Base-by-base conservation (phyloP, 345 rosid genomes). In the Eucalyptus lansdowneana region DNA sequence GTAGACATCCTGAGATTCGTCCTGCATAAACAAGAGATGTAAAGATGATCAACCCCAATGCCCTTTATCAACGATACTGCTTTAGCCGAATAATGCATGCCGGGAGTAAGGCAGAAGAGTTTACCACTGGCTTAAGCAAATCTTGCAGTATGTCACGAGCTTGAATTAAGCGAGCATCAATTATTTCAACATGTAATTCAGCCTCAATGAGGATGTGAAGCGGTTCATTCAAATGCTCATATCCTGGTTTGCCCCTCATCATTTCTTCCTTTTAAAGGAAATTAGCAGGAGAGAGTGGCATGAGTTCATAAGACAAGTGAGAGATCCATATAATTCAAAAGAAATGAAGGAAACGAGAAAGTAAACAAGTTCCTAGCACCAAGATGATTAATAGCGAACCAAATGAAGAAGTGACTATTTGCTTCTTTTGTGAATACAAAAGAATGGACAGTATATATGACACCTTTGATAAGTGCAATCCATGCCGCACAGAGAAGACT, bases 181-280 rank as follows among this genome's bases (percentile, higher is more conserved):
- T 94, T 88, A 98, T 95, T 91, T 98, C 99, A 88, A 96, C 95
- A 1, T 99, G 99, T 88, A 98, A 92, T 87, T 97, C 99, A 51
- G 96, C 99, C 95, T 98, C 99, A 42, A 98, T 94, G 90, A 98
- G 93, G 91, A 98, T 95, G 91, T 96, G 99, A 54, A 98, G 98
- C 88, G 97, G 99, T 89, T 98, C 99, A 90, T 95, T 96, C 86
- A 98, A 93, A 90, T 98, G 99, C 91, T 98, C 99, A 88, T 96
- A 98, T 40, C 99, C 99, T 16, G 97, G 96, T 87, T 97, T 98
- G 87, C 99, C 99, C 92, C 99, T 95, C 98, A 97, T 93, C 93
- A 96, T 91, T 90, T 97, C 99, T 92, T 98, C 99, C 99, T 98
- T 87, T 86, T 92, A 89, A 24, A 14, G 29, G 69, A 29, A 51